Conservation (phyloP, 495 filamentous ascomycete species). For the Stereocaulon alpinum region DNA sequence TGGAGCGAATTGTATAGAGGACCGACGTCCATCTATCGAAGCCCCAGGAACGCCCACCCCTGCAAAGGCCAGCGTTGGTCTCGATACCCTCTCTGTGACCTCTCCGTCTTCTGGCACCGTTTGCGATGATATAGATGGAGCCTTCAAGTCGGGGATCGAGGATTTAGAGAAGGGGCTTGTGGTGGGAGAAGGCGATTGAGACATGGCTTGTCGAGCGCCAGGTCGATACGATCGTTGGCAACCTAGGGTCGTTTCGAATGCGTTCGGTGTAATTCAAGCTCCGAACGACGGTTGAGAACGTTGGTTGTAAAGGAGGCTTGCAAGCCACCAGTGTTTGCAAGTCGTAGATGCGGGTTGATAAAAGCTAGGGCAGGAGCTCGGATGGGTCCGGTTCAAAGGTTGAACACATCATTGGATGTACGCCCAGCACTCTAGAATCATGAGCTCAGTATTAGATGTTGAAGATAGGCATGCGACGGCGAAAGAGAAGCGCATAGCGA, state of each 20-base stretch:
- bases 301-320: background rate
- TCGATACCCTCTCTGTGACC: conserved; percentile 12
- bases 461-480: background rate
- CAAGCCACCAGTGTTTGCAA: background rate
- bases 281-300: background rate
- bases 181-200: conserved; percentile 10
- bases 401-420: background rate
- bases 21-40: conserved; percentile 12
- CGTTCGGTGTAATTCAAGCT: background rate
- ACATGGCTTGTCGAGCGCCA: background rate
- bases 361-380: background rate
- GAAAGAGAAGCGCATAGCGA: background rate
- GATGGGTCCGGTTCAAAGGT: background rate
- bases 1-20: conserved; percentile 22
- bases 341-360: background rate
- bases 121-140: conserved; percentile 1
- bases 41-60: background rate
- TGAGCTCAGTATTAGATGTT: background rate
- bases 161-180: conserved; percentile 1
- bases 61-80: conserved; percentile 14
- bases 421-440: background rate
- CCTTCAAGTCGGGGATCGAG: background rate
- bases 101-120: conserved; percentile 2
- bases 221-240: background rate
- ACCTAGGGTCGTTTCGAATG: background rate